Evolutionary conservation across 257 asterid genomes (phyloP).

Genomic region (Striga asiatica): DNA sequence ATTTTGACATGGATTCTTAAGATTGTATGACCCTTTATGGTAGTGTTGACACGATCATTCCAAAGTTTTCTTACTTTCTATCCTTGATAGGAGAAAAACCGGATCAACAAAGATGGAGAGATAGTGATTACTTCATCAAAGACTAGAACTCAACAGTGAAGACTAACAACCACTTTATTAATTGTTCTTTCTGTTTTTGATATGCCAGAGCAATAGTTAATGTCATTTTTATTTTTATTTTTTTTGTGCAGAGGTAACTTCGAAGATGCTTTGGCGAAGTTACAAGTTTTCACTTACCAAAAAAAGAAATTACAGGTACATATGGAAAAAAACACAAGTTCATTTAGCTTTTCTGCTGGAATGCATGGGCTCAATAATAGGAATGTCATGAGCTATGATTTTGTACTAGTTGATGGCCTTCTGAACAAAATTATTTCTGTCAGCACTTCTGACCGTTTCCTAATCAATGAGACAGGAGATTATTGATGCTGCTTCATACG

Average conservation of each 20-base stretch:
- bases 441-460: conserved; percentile 1
- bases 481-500: conserved; percentile 89
- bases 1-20: conserved; percentile 6
- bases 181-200: conserved; percentile 5
- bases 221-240: background rate
- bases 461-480: conserved; percentile 51
- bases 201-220: conserved; percentile 14
- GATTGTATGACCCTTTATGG: conserved; percentile 9
- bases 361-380: background rate
- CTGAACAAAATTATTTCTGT: background rate
- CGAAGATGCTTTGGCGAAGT: conserved; percentile 76
- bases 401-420: background rate
- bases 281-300: conserved; percentile 62
- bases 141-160: conserved; percentile 77
- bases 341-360: background rate
- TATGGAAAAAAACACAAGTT: background rate
- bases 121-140: conserved; percentile 80
- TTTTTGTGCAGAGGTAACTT: conserved; percentile 49
- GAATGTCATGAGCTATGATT: background rate
- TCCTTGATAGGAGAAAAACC: conserved; percentile 63
- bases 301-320: conserved; percentile 40
- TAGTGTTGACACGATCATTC: background rate
- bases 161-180: conserved; percentile 2
- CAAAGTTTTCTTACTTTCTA: background rate
- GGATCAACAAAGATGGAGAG: conserved; percentile 86